Evolutionary conservation across 2,329 filamentous ascomycete species (phyloP), one percentile per base, ranked within the genome.

Genomic region (Colletotrichum sp.): DNA sequence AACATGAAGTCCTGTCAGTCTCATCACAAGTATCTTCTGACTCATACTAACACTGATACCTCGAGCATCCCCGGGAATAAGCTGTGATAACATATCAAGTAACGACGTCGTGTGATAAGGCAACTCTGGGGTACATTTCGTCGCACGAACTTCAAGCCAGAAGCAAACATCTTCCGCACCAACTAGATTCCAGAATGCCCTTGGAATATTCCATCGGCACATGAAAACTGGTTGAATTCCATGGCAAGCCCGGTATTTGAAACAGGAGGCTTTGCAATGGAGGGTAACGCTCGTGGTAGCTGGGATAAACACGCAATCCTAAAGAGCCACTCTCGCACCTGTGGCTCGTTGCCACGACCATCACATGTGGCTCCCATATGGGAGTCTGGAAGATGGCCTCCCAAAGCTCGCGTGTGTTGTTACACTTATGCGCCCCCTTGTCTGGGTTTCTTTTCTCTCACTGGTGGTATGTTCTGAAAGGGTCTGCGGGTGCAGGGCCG

Each of bases 281-380:
- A 66, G 24, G n/a, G 32, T 12, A 12, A 36, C 30, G 8, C 62
- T 75, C 64, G 70, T 73, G 64, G 70, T 21, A 73, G 34, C 56
- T 56, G 15, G 73, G 73, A 64, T 58, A n/a, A 24, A n/a, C 13
- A 34, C 16, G 56, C 56, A 28, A 32, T 52, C n/a, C 56, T 28
- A 8, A 43, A 48, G 26, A n/a, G 43, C 43, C 16, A 64, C 36
- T 28, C 34, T 48, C 18, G 28, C 26, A 15, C 34, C 24, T 64
- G 70, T 75, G 70, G 26, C 56, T 55, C 32, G 21, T 36, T 36
- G 56, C 70, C 73, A 58, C 56, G 70, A 28, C 55, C 43, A 64
- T 73, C 56, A 64, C 73, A 73, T 73, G 64, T 75, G 70, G 73
- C 26, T 62, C 36, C 64, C 56, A 64, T 64, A 68, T 48, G 64